Conservation (phyloP, 176 grass and related monocot species). For the Zea mays region Zm-B73-REFERENCE-NAM-5.0 NC_050105.1:22419501-22420000, state of each 20-base stretch:
- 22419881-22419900: too few species aligned
- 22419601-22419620: constrained; percentile 52
- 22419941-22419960: not conserved
- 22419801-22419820: too few species aligned
- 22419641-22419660: not conserved
- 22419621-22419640: constrained; percentile 21
- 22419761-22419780: too few species aligned
- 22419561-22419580: constrained; percentile 69
- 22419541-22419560: constrained; percentile 64
- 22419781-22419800: too few species aligned
- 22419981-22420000: too few species aligned
- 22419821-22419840: too few species aligned
- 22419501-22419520: constrained; percentile 31
- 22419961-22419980: too few species aligned
- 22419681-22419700: not conserved
- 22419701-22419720: constrained; percentile 4
- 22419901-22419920: too few species aligned
- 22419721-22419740: too few species aligned
- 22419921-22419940: constrained; percentile 1
- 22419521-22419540: constrained; percentile 67
- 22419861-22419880: too few species aligned
- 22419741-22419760: too few species aligned
- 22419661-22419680: not conserved
- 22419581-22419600: constrained; percentile 78
- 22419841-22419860: too few species aligned